Evolutionary conservation across 129 eudicot species (phyloP), one percentile per base, ranked within the genome.

Genomic region (Flaveria robusta): DNA sequence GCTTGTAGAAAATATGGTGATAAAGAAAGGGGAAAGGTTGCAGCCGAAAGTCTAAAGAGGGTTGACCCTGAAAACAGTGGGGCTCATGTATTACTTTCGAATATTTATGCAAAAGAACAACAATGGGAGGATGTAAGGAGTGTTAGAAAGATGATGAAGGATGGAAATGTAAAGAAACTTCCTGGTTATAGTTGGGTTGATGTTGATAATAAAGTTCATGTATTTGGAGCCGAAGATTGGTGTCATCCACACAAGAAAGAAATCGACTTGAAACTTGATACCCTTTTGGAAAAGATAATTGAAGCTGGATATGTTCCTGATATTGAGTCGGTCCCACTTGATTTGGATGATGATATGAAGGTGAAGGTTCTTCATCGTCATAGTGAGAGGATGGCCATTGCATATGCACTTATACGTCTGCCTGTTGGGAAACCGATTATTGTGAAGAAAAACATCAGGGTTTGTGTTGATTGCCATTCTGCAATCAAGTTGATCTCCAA

Each of bases 111-210:
- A 19, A 83, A 83, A 72, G 85, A 80, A 74, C 74, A 59, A 37
- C 77, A 69, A 62, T 86, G 90, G 90, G 81, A 80, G 51, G 78
- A 77, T 45, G 87, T 86, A 31, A 68, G 80, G 50, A 77, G 68
- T 15, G 59, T 83, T 43, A 83, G 90, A 75, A 83, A 77, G 54
- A 72, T 41, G 77, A 83, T 86, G 87, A 86, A 66, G 60, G 83
- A 86, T 39, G 72, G 16, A 8, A 86, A 83, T 50, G 68, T 86
- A 62, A 86, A 83, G 81, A 86, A 86, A 70, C 42, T 83, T 2
- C 83, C 84, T 2, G 90, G 87, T 49, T 76, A 62, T 27, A 86
- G 90, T 78, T 86, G 90, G 87, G 83, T 86, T 51, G 87, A 86
- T 80, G 75, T 86, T 76, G 90, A 80, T 70, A 83, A 77, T 34